A percentile compares a stretch with the other conserved stretches of the same genome.
phyloP scores from a whole-genome alignment of 208 protist species.

The Borovskyia barvae region DNA sequence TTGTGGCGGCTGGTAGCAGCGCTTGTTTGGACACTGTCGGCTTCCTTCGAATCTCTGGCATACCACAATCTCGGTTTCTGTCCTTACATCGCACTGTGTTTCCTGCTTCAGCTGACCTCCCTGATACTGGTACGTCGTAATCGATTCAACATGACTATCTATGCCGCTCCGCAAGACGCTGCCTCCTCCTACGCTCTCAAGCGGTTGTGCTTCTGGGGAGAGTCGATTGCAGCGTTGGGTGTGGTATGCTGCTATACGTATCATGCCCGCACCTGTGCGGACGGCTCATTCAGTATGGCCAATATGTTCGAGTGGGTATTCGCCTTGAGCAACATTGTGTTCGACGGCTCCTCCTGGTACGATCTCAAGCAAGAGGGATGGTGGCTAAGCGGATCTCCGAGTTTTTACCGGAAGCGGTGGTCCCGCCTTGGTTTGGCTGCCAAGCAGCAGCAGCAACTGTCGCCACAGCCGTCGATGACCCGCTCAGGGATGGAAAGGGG shows the following conservation, averaged over 20 bases:
- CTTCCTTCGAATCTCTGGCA: conserved; percentile 47
- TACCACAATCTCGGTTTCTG: conserved; percentile 69
- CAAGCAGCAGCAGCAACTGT: neutral
- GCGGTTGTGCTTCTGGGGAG: conserved; percentile 36
- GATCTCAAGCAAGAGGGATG: conserved; percentile 65
- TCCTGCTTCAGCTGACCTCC: conserved; percentile 41
- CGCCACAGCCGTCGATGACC: neutral
- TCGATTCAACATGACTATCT: conserved; percentile 54
- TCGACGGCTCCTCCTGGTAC: conserved; percentile 58
- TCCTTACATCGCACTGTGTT: conserved; percentile 57
- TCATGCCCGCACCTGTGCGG: conserved; percentile 56
- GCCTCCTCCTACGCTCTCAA: conserved; percentile 42
- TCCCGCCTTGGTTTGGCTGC: neutral
- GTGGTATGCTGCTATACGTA: conserved; percentile 55
- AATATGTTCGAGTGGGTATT: conserved; percentile 78
- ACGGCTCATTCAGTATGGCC: conserved; percentile 60
- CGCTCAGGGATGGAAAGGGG: no score
- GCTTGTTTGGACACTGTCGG: conserved; percentile 54
- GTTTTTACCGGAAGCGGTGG: conserved; percentile 34
- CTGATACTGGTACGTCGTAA: conserved; percentile 46
- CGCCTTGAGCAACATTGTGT: conserved; percentile 57
- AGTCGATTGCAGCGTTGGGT: conserved; percentile 30
- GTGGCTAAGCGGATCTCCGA: conserved; percentile 51
- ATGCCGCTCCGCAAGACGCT: conserved; percentile 41
- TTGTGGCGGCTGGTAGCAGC: conserved; percentile 40